Base-by-base conservation (phyloP, 495 filamentous ascomycete genomes). In the Aspergillus ostianus region DNA sequence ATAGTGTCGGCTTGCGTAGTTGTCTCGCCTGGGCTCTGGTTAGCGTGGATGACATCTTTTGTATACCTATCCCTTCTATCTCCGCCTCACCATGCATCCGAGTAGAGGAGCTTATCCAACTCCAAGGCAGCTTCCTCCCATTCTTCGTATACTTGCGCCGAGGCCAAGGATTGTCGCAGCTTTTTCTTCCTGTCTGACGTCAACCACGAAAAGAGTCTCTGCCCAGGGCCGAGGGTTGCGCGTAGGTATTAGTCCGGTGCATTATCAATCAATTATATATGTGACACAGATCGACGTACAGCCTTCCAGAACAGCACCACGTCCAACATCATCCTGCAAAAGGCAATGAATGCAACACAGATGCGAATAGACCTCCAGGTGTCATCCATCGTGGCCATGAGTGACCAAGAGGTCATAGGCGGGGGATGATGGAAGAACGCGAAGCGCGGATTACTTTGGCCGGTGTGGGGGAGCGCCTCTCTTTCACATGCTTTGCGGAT, bases 81-180 rank as follows among this genome's bases (percentile, higher is more conserved):
- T 17, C 36, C n/a, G n/a, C 9, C 58, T 47, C 77, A 90, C 93
- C 93, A 97, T 58, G 93, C 70, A 76, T 96, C 89, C 68, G 90
- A 86, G 27, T 87, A 87, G 2, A 92, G 76, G 13, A 88, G 70
- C 68, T 87, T 85, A 68, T 97, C 93, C 20, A 97, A 81, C 62
- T 90, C 85, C 56, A 87, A 82, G 1, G 92, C 91, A 3, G 86
- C 85, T 52, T 85, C 84, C 71, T 93, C 87, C 91, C 92, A 97
- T 65, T 93, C 87, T 63, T 93, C 90, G 58, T 85, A 97, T 6
- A 79, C 76, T 55, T 80, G 76, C 3, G 93, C 89, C 50, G 83
- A 81, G 49, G 74, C 78, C 19, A 96, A 77, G 1, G 56, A 57
- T 61, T 79, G 64, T 17, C 67, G 60, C 13, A 76, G 65, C 55